Evolutionary conservation across 805 yeast species (phyloP).

Genomic region (Torulaspora franciscae): DNA sequence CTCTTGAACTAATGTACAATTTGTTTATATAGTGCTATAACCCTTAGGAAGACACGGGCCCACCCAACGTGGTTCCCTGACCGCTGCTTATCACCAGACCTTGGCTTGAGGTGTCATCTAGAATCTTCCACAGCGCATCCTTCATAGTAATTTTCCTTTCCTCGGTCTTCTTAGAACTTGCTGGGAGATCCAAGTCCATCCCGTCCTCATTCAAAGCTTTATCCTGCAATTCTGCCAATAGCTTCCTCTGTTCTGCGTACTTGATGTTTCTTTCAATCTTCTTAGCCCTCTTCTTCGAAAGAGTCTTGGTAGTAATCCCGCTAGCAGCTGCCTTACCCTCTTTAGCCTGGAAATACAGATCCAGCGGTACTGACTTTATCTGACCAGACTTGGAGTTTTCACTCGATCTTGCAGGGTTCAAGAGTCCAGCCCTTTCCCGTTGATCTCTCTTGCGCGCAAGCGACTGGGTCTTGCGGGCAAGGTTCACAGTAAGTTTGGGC

Average conservation of each 20-base stretch:
- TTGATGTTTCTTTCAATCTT: constrained; percentile 76
- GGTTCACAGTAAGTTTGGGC: constrained; percentile 57
- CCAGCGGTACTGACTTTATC: constrained; percentile 40
- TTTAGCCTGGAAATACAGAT: constrained; percentile 36
- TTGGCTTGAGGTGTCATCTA: constrained; percentile 51
- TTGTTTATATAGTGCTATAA: constrained; percentile 10
- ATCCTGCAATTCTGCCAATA: constrained; percentile 47
- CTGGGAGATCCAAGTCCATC: constrained; percentile 44
- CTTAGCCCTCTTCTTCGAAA: constrained; percentile 73
- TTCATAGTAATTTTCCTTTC: constrained; percentile 39
- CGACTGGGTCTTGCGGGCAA: constrained; percentile 47
- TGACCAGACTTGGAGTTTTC: constrained; percentile 40
- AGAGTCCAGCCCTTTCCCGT: constrained; percentile 41
- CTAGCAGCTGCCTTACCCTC: constrained; percentile 15
- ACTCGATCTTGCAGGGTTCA: constrained; percentile 46
- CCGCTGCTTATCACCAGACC: constrained; percentile 47
- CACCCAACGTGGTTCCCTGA: constrained; percentile 82
- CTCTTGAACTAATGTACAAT: constrained; percentile 20
- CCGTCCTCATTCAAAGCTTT: constrained; percentile 38
- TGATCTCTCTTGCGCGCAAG: constrained; percentile 53
- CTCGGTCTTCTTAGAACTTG: constrained; percentile 23
- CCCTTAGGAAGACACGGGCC: constrained; percentile 49
- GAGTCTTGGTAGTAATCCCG: constrained; percentile 48
- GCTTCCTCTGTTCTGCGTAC: constrained; percentile 57
- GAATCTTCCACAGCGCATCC: constrained; percentile 66